Evolutionary conservation across 2,329 filamentous ascomycete genomes (phyloP), one percentile per base, ranked within the genome.

Genomic region (Cladosporium austrohemisphaericum): DNA sequence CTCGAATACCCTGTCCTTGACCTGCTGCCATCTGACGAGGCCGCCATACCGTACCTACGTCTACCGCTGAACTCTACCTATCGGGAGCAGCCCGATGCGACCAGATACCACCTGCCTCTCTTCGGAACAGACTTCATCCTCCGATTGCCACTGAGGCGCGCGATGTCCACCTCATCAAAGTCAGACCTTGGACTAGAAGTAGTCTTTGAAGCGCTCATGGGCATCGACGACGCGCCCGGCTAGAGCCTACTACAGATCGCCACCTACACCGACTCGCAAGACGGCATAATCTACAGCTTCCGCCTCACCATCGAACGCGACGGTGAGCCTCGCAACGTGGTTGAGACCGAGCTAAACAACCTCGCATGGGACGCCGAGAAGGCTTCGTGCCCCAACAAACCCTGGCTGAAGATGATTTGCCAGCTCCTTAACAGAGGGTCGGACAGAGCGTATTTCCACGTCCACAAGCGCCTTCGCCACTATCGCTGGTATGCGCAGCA

Each of bases 371-470:
- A 16, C 9, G 5, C 25, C 23, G 38, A 28, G n/a, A 5, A 14
- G 5, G 8, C 8, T 4, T 19, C 13, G 19, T 13, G 20, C 5
- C 8, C n/a, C 1, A 6, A 8, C 14, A 20, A 45, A 25, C 6
- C n/a, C 8, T 45, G 41, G 41, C 16, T 25, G 19, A 14, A n/a
- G 5, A 29, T 45, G n/a, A 13, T 35, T 5, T n/a, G 4, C 13
- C 19, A 35, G 19, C 41, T 45, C 20, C 9, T 45, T 31, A 9
- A 10, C 8, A 13, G 41, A 2, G 14, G 13, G 7, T 35, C 29
- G 13, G 16, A 45, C 41, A 25, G 41, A n/a, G 41, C 41, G 3
- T 35, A 45, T 20, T 45, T 33, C 20, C 41, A 45, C 19, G 41
- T 45, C 20, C 28, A 45, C 25, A 25, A 41, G 14, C n/a, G 16